These are phyloP conservation scores for Phytophthora pluvialis DNA, from an alignment of 352 stramenopile genomes.

Conservation along the genomic window DNA sequence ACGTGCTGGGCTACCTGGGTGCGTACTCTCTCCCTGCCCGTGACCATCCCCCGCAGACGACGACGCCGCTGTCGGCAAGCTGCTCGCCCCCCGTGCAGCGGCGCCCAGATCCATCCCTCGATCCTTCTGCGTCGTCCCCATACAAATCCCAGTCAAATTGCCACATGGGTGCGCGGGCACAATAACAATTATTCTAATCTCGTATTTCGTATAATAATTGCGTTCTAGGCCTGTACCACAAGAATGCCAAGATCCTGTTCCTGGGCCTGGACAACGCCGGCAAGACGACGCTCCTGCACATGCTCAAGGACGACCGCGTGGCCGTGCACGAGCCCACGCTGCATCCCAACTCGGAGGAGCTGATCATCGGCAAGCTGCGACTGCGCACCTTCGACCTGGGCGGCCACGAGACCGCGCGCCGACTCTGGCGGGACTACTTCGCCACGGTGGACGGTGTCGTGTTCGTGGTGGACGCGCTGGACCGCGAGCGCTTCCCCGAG, in stretches of 20 bases:
- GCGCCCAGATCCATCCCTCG: background rate
- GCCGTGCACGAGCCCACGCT: constrained; percentile 96
- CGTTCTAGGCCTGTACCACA: constrained; percentile 97
- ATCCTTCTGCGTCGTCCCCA: constrained; percentile 7
- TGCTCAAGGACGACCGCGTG: constrained; percentile 99
- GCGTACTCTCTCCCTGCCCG: constrained; percentile 25
- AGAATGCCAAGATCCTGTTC: constrained; percentile 99
- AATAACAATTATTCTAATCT: constrained; percentile 13
- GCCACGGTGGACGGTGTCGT: constrained; percentile 99
- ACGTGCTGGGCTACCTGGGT: constrained; percentile 93
- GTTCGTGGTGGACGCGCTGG: constrained; percentile 99
- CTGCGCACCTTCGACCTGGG: constrained; percentile 99
- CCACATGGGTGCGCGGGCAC: constrained; percentile 12
- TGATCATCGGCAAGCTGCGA: constrained; percentile 97
- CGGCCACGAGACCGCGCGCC: constrained; percentile 97
- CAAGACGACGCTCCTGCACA: constrained; percentile 99
- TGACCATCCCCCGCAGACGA: background rate
- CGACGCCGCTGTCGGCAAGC: background rate
- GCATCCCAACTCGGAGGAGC: constrained; percentile 94
- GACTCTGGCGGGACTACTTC: constrained; percentile 99
- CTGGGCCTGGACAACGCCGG: constrained; percentile 99
- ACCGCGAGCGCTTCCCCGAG: constrained; percentile 98
- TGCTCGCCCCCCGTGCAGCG: background rate
- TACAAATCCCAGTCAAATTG: constrained; percentile 24
- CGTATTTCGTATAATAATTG: constrained; percentile 16